Conservation (phyloP, 768 basidiomycete genomes). For the Termitomyces sp. region DNA sequence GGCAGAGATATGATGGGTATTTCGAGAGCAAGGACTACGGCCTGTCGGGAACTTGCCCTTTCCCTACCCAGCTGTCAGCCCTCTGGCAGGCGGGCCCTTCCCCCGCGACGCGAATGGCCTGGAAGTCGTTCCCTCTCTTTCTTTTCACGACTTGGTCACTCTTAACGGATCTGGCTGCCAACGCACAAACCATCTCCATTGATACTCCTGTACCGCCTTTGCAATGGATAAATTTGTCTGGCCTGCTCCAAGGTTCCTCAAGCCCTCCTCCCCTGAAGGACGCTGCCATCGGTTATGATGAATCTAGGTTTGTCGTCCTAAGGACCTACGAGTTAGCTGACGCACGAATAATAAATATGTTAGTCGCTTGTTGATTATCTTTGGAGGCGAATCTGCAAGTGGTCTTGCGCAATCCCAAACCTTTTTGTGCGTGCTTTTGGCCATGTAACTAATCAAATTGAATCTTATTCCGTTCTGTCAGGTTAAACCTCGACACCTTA, state of each 20-base stretch:
- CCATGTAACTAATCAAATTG: background rate
- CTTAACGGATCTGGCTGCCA: conserved; percentile 19
- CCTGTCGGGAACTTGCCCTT: conserved; percentile 10
- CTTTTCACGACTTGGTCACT: conserved; percentile 23
- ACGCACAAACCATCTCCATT: conserved; percentile 51
- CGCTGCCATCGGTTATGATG: conserved; percentile 65
- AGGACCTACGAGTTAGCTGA: background rate
- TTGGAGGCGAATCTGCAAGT: conserved; percentile 70
- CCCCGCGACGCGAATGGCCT: conserved; percentile 28
- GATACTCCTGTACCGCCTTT: conserved; percentile 56
- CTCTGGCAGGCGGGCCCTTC: conserved; percentile 19
- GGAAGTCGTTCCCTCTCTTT: conserved; percentile 20
- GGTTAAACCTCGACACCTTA: conserved; percentile 60
- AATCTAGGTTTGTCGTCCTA: conserved; percentile 31
- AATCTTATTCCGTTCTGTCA: conserved; percentile 21
- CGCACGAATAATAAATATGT: conserved; percentile 21
- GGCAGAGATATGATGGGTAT: conserved; percentile 17
- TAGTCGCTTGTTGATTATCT: conserved; percentile 62
- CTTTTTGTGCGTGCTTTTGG: conserved; percentile 49
- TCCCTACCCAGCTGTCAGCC: conserved; percentile 9
- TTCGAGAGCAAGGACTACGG: conserved; percentile 6
- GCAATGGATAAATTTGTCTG: conserved; percentile 74
- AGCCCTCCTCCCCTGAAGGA: conserved; percentile 65
- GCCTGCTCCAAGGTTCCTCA: conserved; percentile 49
- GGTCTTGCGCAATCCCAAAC: conserved; percentile 63